Base-by-base conservation (phyloP, 306 rosid species). In the Lupinus albus region DNA sequence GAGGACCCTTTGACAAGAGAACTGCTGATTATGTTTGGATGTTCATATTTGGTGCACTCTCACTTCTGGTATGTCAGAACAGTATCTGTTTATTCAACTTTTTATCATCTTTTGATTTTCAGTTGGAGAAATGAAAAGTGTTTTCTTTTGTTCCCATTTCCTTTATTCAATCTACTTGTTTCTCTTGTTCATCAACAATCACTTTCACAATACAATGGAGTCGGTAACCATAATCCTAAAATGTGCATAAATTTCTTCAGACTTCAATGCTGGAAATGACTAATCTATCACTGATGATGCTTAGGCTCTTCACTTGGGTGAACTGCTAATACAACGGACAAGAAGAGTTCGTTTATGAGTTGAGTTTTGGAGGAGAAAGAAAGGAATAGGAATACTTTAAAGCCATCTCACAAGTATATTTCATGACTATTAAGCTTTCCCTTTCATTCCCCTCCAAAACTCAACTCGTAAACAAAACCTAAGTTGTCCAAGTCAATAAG, bases 11-110 rank as follows among this genome's bases (percentile, higher is more conserved):
- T 84, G 88, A 89, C 79, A 87, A 85, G 80, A 82, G 91, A 78
- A 89, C 94, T 32, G 94, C 89, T 12, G 91, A 89, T 74, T 89
- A 72, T 68, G 73, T 82, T 44, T 89, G 91, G 91, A 89, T 89
- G 94, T 55, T 89, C 25, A 39, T 84, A 48, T 78, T 87, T 73
- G 94, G 94, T 50, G 86, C 96, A 18, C 48, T 85, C 57, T 85
- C 89, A 49, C 91, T 89, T 84, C 64, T 89, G 85, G 96, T 87
- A 80, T 32, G 78, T 5, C 11, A 36, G 7, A 49, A 38, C 11
- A 38, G 25, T 42, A 0, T 1, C 25, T 55, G 1, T 46, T 58
- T 35, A 46, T 73, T 16, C 41, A 39, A 72, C 4, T 48, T 58
- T 70, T 70, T 4, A 33, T 33, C 8, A 55, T 7, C 20, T 20